These are phyloP conservation scores for Wickerhamiella occidentalis DNA, from an alignment of 805 yeast genomes.

Conservation along the genomic window DNA sequence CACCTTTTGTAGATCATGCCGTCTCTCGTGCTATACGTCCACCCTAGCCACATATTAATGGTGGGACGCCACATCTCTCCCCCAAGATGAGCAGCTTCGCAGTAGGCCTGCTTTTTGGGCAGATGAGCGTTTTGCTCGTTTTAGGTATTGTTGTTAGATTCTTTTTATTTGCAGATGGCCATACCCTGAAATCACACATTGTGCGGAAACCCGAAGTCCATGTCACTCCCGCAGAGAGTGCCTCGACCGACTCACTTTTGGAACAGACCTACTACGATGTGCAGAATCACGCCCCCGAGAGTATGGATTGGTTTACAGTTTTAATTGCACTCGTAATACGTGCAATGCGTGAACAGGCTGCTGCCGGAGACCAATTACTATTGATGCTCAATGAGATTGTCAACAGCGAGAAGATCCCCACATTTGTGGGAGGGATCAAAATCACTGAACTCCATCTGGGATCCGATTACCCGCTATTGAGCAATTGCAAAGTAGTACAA, in stretches of 20 bases:
- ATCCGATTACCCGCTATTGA: constrained; percentile 87
- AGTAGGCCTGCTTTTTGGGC: constrained; percentile 32
- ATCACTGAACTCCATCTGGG: constrained; percentile 88
- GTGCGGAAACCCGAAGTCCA: constrained; percentile 16
- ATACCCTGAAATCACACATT: constrained; percentile 20
- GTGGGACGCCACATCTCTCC: not conserved
- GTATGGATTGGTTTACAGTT: constrained; percentile 95
- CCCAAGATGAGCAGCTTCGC: constrained; percentile 25
- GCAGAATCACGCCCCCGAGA: constrained; percentile 72
- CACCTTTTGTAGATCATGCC: too few relatives aligned
- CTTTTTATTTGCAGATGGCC: constrained; percentile 32
- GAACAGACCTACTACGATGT: constrained; percentile 92
- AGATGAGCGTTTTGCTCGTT: constrained; percentile 30
- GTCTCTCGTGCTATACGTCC: too few relatives aligned
- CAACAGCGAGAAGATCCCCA: constrained; percentile 50
- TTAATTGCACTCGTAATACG: constrained; percentile 81
- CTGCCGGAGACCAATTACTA: constrained; percentile 70
- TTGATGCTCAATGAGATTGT: constrained; percentile 38
- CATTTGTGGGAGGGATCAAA: constrained; percentile 62
- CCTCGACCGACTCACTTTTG: constrained; percentile 37
- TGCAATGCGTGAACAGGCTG: constrained; percentile 81
- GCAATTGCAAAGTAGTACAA: constrained; percentile 67
- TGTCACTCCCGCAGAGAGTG: constrained; percentile 22
- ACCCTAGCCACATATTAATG: too few relatives aligned
- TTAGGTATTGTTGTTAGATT: constrained; percentile 30